Base-by-base conservation (phyloP, 495 filamentous ascomycete species). In the Podospora anserina region DNA sequence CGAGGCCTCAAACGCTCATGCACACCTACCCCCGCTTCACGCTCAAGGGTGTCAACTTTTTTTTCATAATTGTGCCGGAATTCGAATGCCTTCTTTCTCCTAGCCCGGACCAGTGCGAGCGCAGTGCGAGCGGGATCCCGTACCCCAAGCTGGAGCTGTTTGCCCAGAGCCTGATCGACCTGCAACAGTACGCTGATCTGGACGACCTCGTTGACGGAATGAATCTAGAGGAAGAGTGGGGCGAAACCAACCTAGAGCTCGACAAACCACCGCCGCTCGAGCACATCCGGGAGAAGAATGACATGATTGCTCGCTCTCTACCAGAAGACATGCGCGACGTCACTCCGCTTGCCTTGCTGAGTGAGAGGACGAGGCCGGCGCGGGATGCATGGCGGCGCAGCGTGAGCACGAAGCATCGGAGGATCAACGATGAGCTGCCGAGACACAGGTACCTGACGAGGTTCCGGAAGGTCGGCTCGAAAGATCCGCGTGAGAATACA, bases 241-340 rank as follows among this genome's bases (percentile, higher is more conserved):
- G 57, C 56, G 58, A 68, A 23, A 5, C 3, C 4, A 30, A 53
- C 28, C 63, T 70, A 5, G n/a, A 65, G 4, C 53, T 70, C 13
- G 54, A 64, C n/a, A 71, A 75, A 20, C 77, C 75, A n/a, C 77
- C 75, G 9, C 63, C 57, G 56, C 61, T 54, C 11, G 49, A 65
- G n/a, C 16, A 62, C 28, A 66, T 66, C 49, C 34, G 18, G 18
- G 15, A 44, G 26, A 69, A 49, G 3, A 63, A 66, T 39, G 58
- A 58, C 5, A 1, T 44, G 58, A 69, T 66, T 23, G n/a, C 54
- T 55, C 16, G 49, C 53, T 60, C 61, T 11, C 28, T 60, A 20
- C 67, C 32, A 2, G 55, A 57, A 57, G 55, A 57, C 4, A 57
- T 57, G 55, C 18, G 55, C 4, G 20, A 57, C 6, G 4, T 16